phyloP scores from a whole-genome alignment of 1,139 yeast species.

The Saccharomyces hybrid region DNA sequence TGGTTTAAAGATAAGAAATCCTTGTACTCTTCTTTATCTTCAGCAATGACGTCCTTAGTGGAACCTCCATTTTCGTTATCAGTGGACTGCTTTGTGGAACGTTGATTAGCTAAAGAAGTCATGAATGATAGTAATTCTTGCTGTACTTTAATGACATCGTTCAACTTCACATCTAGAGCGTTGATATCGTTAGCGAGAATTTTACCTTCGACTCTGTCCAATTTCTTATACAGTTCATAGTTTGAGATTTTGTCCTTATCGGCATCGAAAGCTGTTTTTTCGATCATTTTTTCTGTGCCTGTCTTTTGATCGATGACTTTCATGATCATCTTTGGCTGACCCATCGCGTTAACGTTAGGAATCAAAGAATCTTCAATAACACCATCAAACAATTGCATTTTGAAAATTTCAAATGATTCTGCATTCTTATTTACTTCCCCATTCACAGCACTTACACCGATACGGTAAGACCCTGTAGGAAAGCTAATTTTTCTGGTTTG shows the following conservation, averaged over 20 bases:
- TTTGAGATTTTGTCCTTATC: conserved; percentile 21
- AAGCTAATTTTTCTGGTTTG: conserved; percentile 46
- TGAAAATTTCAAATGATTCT: conserved; percentile 55
- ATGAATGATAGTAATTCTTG: conserved; percentile 20
- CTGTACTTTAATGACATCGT: conserved; percentile 19
- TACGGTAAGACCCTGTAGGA: conserved; percentile 23
- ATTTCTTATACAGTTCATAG: conserved; percentile 25
- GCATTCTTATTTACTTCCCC: conserved; percentile 16
- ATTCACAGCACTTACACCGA: conserved; percentile 51
- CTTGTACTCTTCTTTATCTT: conserved; percentile 24
- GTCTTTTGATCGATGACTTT: conserved; percentile 29
- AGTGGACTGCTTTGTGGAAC: conserved; percentile 10
- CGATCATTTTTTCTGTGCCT: conserved; percentile 25
- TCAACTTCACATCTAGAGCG: conserved; percentile 17
- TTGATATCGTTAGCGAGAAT: conserved; percentile 29
- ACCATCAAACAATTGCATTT: conserved; percentile 45
- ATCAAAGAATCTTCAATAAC: conserved; percentile 47
- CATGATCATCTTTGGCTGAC: conserved; percentile 36
- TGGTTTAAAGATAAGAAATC: conserved; percentile 28
- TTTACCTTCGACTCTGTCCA: conserved; percentile 31
- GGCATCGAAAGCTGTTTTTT: conserved; percentile 23
- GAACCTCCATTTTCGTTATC: conserved; percentile 3
- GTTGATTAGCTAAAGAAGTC: conserved; percentile 3
- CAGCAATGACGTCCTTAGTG: conserved; percentile 2
- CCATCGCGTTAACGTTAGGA: conserved; percentile 48